A percentile compares a stretch with the other conserved stretches of the same genome.
phyloP scores from a whole-genome alignment of 2,329 filamentous ascomycete species.

The Colletotrichum endophyticum region DNA sequence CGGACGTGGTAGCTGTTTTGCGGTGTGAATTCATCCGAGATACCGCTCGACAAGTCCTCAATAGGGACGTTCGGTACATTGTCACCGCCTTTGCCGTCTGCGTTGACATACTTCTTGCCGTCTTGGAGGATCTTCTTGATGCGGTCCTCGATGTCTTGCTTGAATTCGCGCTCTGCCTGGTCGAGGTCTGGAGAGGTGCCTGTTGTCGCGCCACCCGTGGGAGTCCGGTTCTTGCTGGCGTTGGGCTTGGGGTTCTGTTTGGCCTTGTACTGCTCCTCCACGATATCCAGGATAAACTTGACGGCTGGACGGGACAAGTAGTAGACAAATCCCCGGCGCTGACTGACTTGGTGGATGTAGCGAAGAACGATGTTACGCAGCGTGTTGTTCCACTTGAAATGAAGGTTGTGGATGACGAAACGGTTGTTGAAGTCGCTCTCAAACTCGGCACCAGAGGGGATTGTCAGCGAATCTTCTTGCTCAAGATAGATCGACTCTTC shows the following conservation, averaged over 20 bases:
- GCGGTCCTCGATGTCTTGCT: constrained; percentile 76
- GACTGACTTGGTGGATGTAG: constrained; percentile 96
- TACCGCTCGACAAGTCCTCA: constrained; percentile 73
- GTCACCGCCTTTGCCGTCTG: constrained; percentile 56
- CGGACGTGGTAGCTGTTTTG: constrained; percentile 95
- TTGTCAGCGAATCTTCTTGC: constrained; percentile 62
- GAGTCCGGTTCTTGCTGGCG: constrained; percentile 27
- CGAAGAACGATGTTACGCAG: constrained; percentile 94
- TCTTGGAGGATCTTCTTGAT: constrained; percentile 87
- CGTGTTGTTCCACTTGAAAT: constrained; percentile 98
- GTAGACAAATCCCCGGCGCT: constrained; percentile 94
- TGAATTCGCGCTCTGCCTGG: constrained; percentile 60
- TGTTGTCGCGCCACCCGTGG: constrained; percentile 12
- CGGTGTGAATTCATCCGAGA: constrained; percentile 85
- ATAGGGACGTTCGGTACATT: constrained; percentile 47
- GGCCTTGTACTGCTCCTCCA: constrained; percentile 87
- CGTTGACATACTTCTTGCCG: constrained; percentile 80
- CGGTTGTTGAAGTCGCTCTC: constrained; percentile 97
- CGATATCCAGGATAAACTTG: constrained; percentile 97
- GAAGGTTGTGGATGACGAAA: constrained; percentile 97
- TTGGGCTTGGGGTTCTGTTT: constrained; percentile 47
- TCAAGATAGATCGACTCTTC: constrained; percentile 53
- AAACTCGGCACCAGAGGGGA: constrained; percentile 77
- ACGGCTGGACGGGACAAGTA: constrained; percentile 95
- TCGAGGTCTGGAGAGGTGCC: constrained; percentile 40